Base-by-base conservation (phyloP, 352 stramenopile species). In the Globisporangium lucens region DNA sequence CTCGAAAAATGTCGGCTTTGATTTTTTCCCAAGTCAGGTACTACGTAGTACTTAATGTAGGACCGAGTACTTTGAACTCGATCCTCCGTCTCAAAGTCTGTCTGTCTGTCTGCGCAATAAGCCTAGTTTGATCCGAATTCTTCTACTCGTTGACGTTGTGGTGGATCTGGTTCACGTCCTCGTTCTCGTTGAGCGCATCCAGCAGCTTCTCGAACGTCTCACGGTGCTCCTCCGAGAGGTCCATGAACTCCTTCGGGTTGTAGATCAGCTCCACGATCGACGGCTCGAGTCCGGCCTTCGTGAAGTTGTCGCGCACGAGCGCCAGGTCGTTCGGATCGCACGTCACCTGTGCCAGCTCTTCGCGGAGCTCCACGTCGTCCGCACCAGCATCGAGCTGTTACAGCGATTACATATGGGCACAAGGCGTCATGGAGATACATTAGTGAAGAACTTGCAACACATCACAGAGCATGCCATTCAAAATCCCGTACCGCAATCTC, bases 121-220 rank as follows among this genome's bases (percentile, higher is more conserved):
- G 35, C 9, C 35, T 38, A 38, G 35, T 38, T 9, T 38, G 35
- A 7, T 38, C 12, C 33, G 7, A 8, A 1, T 36, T 36, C 35
- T 43, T 13, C 74, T 77, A 91, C 70, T 94, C 80, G 67, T 91
- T 87, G 33, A 94, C 75, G 73, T 94, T 94, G 81, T 94, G 84
- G 71, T 90, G 78, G 61, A 94, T 87, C 66, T 90, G 73, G 74
- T 79, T 89, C 17, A 94, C 84, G 66, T 94, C 86, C 56, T 91
- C 84, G 69, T 92, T 88, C 56, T 91, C 83, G 61, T 89, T 82
- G 17, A 94, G 79, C 53, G 79, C 80, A 33, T 91, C 86, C 9
- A 92, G 63, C 55, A 94, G 81, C 67, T 89, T 89, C 61, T 94
- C 80, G n/a, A 94, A 94, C 17, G 71, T 74, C 62, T 89, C 83